phyloP scores from a whole-genome alignment of 192 early-diverging fungal genomes.

The Backusella psychrophila region DNA sequence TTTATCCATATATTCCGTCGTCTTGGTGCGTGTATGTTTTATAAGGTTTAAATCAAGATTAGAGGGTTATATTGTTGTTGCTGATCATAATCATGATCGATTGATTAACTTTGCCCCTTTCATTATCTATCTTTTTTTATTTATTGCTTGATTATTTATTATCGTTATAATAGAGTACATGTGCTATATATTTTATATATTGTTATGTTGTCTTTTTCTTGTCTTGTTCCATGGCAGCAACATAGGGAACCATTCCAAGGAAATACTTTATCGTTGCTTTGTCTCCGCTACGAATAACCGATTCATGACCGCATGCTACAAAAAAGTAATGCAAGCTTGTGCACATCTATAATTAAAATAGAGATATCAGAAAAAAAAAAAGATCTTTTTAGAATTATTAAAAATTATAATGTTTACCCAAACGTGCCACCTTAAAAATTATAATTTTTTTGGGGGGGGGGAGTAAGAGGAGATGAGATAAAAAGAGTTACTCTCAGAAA shows the following conservation, averaged over 20 bases:
- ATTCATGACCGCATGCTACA: constrained; percentile 19
- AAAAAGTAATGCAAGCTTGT: constrained; percentile 32
- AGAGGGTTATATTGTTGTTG: neutral
- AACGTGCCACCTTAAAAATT: neutral
- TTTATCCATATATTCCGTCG: neutral
- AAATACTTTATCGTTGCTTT: neutral
- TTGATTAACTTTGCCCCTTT: neutral
- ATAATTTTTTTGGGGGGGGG: neutral
- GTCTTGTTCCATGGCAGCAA: neutral
- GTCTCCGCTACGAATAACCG: neutral
- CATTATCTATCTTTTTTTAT: neutral
- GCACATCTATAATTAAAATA: constrained; percentile 22
- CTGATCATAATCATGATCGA: neutral
- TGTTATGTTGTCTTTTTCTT: neutral
- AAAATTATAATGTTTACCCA: neutral
- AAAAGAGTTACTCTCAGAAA: neutral
- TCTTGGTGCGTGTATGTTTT: neutral
- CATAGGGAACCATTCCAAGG: neutral
- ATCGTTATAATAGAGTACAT: neutral
- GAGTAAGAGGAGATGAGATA: neutral
- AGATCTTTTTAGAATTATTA: neutral
- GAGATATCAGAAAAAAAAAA: constrained; percentile 4
- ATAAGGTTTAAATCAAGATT: neutral
- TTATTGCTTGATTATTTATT: neutral
- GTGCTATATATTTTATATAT: no score